Evolutionary conservation across 73 alveolate species (phyloP), one percentile per base, ranked within the genome.

Genomic region (Urostyla sp.): DNA sequence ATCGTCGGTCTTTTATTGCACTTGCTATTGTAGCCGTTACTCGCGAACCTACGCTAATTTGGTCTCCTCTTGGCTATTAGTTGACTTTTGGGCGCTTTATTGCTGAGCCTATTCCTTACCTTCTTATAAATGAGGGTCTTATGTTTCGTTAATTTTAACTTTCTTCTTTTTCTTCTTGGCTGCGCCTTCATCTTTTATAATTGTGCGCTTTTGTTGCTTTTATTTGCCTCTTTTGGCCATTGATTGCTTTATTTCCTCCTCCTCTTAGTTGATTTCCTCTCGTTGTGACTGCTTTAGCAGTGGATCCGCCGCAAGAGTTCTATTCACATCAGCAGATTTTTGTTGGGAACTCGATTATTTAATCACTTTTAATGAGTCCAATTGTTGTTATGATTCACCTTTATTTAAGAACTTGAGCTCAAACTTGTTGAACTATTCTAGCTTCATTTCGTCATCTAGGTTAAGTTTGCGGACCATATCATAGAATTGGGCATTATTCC

Each of bases 321-420:
- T n/a, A n/a, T n/a, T n/a, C n/a, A n/a, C n/a, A n/a, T n/a, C n/a
- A n/a, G n/a, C n/a, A n/a, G n/a, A n/a, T n/a, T n/a, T n/a, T n/a
- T n/a, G n/a, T n/a, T n/a, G n/a, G n/a, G n/a, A n/a, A n/a, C n/a
- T n/a, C n/a, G n/a, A n/a, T n/a, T n/a, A n/a, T n/a, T n/a, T n/a
- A n/a, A n/a, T n/a, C n/a, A n/a, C 15, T 40, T 40, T 40, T 16
- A 40, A 40, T 40, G 10, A 10, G 10, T 40, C 52, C 52, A 40
- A 11, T 40, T 16, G 10, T 40, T 26, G 7, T 16, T 8, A 7
- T 32, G 60, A 16, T 16, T 16, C 23, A 11, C 51, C 15, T 40
- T 16, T n/a, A n/a, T 52, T 48, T 21, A 73, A 35, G 52, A 73
- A 73, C 38, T 73, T 73, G 35, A 73, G 38, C 43, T 73, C 85